Evolutionary conservation across 108 stramenopile species (phyloP), one percentile per base, ranked within the genome.

Genomic region (Phaeodactylum tricornutum): DNA sequence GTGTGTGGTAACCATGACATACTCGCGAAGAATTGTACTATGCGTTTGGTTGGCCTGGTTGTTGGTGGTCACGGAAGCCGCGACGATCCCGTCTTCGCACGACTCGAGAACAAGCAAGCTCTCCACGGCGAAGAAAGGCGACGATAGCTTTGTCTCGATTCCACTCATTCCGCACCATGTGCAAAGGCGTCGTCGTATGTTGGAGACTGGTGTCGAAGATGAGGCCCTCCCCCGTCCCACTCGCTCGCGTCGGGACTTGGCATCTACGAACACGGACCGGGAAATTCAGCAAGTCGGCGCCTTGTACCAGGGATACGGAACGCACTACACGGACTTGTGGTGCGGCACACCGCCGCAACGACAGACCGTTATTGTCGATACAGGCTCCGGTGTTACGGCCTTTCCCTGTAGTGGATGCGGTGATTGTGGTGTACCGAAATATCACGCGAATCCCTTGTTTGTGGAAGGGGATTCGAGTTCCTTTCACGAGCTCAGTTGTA

Each of bases 281-380:
- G 49, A 32, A 30, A 45, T 46, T 16, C 26, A 38, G 27, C 66
- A 69, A 43, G 59, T 66, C 15, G 57, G 45, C 17, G 64, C 59
- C 15, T 55, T 75, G 30, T 75, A 58, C 36, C 63, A 64, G 32
- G 62, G 62, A 3, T 64, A 64, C 33, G 62, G 62, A 37, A 94
- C 97, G 1, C 97, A 98, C 57, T 95, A 93, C 54, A 75, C 84
- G 34, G 92, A 96, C 55, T 57, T 95, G 3, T 98, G 91, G 82
- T 79, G 82, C 3, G 97, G 97, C 12, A 81, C 90, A 5, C 95
- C 97, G 7, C 81, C 94, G 29, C 97, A 98, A 62, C 74, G 97
- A 0, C 93, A 95, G 52, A 94, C 94, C 8, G 89, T 98, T 43
- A 98, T 98, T 60, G 87, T 98, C 50, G 95, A 96, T 64, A 98